These are phyloP conservation scores for Diplodia scrobiculata DNA, from an alignment of 2,329 filamentous ascomycete species.

Conservation along the genomic window DNA sequence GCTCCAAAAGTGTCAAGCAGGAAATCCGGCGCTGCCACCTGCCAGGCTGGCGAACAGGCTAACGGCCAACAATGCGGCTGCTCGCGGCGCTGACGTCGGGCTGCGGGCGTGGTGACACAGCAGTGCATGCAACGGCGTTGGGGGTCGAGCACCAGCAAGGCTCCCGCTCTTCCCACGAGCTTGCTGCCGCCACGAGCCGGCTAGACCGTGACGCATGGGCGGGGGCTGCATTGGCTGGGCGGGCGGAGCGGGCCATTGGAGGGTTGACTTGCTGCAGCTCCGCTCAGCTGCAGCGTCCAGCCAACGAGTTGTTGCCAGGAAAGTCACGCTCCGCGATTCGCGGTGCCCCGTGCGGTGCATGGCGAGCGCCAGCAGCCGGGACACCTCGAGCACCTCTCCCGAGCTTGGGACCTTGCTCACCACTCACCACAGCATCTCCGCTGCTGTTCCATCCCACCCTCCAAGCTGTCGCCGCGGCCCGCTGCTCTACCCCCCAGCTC, in stretches of 20 bases:
- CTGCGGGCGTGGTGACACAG: constrained; percentile 15
- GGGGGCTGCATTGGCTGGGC: constrained; percentile 6
- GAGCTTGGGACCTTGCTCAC: constrained; percentile 27
- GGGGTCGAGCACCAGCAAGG: not conserved
- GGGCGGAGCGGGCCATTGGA: constrained; percentile 19
- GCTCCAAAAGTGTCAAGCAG: not conserved
- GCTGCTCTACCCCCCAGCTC: constrained; percentile 6
- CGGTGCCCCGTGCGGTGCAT: constrained; percentile 13
- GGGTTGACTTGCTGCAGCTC: not conserved
- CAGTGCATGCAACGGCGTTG: not conserved
- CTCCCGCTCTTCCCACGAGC: constrained; percentile 1
- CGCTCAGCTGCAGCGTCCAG: constrained; percentile 24
- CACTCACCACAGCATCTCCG: constrained; percentile 21
- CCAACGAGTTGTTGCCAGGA: constrained; percentile 22
- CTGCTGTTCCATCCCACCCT: constrained; percentile 15
- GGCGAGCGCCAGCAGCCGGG: constrained; percentile 22
- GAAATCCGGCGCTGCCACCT: not conserved
- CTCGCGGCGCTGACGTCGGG: constrained; percentile 11
- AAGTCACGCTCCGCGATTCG: constrained; percentile 29
- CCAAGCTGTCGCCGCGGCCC: constrained; percentile 2
- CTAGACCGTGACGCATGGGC: not conserved
- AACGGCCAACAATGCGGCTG: constrained; percentile 8
- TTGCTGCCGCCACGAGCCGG: not conserved
- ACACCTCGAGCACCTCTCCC: constrained; percentile 22
- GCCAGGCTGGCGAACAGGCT: not conserved